These are phyloP conservation scores for Penicillium sp. DNA, from an alignment of 2,329 filamentous ascomycete species.

Conservation along the genomic window DNA sequence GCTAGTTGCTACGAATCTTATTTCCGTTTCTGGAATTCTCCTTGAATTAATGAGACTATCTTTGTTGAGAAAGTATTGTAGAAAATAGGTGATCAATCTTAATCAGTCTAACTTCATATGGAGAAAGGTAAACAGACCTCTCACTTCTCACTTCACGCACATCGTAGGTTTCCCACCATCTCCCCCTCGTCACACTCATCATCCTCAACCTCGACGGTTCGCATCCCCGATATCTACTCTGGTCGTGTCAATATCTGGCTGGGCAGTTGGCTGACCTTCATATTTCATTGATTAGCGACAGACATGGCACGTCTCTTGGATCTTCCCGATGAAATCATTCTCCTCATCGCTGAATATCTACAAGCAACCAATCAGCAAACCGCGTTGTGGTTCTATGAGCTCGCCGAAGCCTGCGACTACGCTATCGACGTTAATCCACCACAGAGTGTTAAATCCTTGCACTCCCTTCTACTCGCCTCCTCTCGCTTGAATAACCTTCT, in stretches of 20 bases:
- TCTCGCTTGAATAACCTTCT: slow-evolving; percentile 1
- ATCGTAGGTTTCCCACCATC: too few relatives aligned
- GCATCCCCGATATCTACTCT: too few relatives aligned
- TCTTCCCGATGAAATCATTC: slow-evolving; percentile 9
- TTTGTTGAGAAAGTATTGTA: too few relatives aligned
- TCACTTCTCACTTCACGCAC: too few relatives aligned
- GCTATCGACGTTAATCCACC: not conserved
- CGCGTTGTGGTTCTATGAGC: slow-evolving; percentile 1
- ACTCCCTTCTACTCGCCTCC: slow-evolving; percentile 3
- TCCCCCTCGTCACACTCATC: too few relatives aligned
- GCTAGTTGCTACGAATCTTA: too few relatives aligned
- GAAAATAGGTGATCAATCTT: too few relatives aligned
- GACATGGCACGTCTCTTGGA: slow-evolving; percentile 6
- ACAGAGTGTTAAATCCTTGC: slow-evolving; percentile 2
- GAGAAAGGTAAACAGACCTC: too few relatives aligned
- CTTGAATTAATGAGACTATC: too few relatives aligned
- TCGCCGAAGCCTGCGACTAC: not conserved
- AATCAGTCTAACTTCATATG: too few relatives aligned
- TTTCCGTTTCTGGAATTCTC: too few relatives aligned
- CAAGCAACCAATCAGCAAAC: not conserved
- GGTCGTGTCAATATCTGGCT: not conserved
- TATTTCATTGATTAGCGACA: not conserved
- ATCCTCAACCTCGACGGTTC: too few relatives aligned
- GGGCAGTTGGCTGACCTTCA: not conserved
- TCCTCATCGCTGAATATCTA: slow-evolving; percentile 5